A percentile compares a stretch with the other conserved stretches of the same genome.
These are phyloP conservation scores for Psilocybe mexicana DNA, from an alignment of 1,284 basidiomycete genomes.

Conservation along the genomic window DNA sequence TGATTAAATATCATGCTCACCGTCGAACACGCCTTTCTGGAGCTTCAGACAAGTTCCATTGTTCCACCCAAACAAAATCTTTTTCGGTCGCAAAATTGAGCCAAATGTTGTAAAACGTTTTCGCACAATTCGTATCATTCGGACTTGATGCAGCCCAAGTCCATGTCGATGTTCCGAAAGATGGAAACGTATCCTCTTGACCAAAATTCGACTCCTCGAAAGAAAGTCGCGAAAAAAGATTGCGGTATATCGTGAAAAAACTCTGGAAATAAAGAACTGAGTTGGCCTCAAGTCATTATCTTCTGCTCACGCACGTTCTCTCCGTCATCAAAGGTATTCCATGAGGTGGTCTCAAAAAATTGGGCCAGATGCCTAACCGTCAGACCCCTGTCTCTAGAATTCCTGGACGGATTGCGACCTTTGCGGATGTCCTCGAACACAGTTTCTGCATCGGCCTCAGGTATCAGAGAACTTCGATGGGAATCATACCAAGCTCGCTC, in stretches of 20 bases:
- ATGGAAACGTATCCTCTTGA: slow-evolving; percentile 63
- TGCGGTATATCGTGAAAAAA: slow-evolving; percentile 90
- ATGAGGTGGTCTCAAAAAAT: slow-evolving; percentile 83
- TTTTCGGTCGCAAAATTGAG: slow-evolving; percentile 87
- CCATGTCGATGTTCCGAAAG: slow-evolving; percentile 84
- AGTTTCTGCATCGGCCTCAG: slow-evolving; percentile 80
- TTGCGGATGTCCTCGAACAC: slow-evolving; percentile 84
- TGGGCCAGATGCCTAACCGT: slow-evolving; percentile 80
- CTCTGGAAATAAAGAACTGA: slow-evolving; percentile 48
- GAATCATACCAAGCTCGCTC: slow-evolving; percentile 98
- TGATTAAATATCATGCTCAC: slow-evolving; percentile 33
- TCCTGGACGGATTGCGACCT: slow-evolving; percentile 63
- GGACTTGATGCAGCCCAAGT: slow-evolving; percentile 58
- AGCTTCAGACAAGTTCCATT: slow-evolving; percentile 83
- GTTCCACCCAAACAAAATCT: slow-evolving; percentile 88
- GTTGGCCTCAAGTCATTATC: background rate
- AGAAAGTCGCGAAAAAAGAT: slow-evolving; percentile 83
- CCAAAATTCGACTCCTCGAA: slow-evolving; percentile 77
- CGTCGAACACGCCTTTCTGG: slow-evolving; percentile 85
- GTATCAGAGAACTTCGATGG: slow-evolving; percentile 85
- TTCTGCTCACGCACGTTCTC: slow-evolving; percentile 53
- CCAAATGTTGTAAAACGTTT: slow-evolving; percentile 88
- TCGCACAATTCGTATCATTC: slow-evolving; percentile 47
- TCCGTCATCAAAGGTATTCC: slow-evolving; percentile 71
- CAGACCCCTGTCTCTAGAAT: slow-evolving; percentile 76